Evolutionary conservation across 306 rosid species (phyloP), one percentile per base, ranked within the genome.

Genomic region (Mucuna pruriens): DNA sequence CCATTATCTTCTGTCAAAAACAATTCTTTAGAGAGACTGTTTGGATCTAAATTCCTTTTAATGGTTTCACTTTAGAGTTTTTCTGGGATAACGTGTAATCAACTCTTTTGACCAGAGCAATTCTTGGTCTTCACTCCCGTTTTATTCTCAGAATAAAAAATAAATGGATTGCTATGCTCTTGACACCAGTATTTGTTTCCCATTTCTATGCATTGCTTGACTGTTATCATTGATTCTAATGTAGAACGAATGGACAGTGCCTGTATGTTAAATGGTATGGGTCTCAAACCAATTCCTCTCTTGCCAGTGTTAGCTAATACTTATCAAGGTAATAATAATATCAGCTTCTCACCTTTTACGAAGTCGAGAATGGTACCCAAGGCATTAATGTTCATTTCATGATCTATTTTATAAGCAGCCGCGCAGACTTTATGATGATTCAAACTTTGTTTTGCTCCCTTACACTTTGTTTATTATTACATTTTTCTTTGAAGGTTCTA

Each of bases 181-280:
- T 48, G 51, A 20, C n/a, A 7, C 49, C 29, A 29, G 20, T 78
- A 52, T 40, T 42, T 39, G 54, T 23, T 79, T 7, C 66, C 76
- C 57, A 44, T 75, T 51, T 52, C 60, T 45, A 22, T 34, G 61
- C 71, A 75, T 81, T 69, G 1, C 46, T 49, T 64, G 84, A 38
- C 26, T 60, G 51, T 38, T 38, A 63, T 48, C 46, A 52, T 33
- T 60, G 64, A 8, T 49, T 65, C 46, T 73, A 31, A 64, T 65
- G 75, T 38, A 17, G 67, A 62, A 25, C 74, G 44, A 25, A 42
- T 48, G 68, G 20, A 31, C 51, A 62, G 71, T 62, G 16, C 39
- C 62, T 48, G 33, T 9, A 60, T 61, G 29, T 42, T 45, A 60
- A 60, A 72, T 39, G 23, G 46, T 80, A 71, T 45, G 31, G 73